A percentile compares a stretch with the other conserved stretches of the same genome.
Evolutionary conservation across 2,329 filamentous ascomycete genomes (phyloP).

Genomic region (Xylariaceae sp.): DNA sequence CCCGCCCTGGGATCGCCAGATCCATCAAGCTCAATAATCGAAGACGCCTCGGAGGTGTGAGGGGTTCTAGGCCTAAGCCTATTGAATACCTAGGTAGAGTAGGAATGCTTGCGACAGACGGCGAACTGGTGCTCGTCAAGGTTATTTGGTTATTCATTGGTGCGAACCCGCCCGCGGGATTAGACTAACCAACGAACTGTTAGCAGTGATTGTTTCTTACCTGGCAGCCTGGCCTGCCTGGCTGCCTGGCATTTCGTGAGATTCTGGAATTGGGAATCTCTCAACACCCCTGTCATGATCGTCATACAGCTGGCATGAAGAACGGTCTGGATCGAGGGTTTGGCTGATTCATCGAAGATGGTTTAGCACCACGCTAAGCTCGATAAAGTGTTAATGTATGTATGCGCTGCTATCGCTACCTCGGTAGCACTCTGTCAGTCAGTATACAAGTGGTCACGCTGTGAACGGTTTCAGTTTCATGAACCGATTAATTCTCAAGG

Average conservation of each 20-base stretch:
- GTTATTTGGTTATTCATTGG: background rate
- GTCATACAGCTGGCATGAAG: conserved; percentile 21
- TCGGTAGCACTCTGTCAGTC: background rate
- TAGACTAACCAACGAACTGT: background rate
- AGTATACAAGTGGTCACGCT: background rate
- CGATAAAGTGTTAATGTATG: conserved; percentile 3
- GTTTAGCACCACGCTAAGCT: background rate
- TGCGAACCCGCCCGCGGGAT: background rate
- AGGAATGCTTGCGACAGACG: background rate
- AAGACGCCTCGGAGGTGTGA: background rate
- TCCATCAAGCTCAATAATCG: background rate
- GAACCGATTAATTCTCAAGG: background rate
- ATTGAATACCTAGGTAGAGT: background rate
- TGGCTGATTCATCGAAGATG: conserved; percentile 23
- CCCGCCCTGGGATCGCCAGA: background rate
- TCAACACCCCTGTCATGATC: conserved; percentile 17
- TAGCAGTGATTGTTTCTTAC: background rate
- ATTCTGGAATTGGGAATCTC: conserved; percentile 15
- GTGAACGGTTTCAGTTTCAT: background rate
- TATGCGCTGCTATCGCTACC: background rate
- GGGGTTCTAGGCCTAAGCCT: background rate
- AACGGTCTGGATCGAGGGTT: conserved; percentile 27
- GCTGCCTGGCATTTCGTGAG: background rate
- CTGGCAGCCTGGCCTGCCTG: too few species aligned
- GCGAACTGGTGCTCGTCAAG: background rate